Percentiles rank a stretch among this genome's conserved stretches.
phyloP scores from a whole-genome alignment of 1,139 yeast species.

The Pneumocystis sp. region DNA sequence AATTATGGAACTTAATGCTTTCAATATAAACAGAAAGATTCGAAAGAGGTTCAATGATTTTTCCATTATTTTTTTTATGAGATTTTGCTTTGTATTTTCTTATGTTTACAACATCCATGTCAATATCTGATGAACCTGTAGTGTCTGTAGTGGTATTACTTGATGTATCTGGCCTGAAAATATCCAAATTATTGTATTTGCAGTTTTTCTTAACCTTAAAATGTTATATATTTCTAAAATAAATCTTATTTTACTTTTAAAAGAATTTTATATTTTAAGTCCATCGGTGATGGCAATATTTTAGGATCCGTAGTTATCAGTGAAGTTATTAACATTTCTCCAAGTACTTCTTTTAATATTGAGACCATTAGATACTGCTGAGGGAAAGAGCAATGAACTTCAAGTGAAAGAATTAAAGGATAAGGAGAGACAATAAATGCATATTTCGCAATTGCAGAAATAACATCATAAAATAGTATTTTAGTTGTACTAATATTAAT shows the following conservation, averaged over 20 bases:
- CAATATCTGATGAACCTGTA: constrained; percentile 26
- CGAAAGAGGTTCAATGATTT: constrained; percentile 39
- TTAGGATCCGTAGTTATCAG: constrained; percentile 21
- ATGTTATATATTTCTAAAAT: not conserved
- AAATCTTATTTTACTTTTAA: constrained; percentile 48
- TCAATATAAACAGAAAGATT: constrained; percentile 50
- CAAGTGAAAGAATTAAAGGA: constrained; percentile 80
- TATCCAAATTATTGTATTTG: not conserved
- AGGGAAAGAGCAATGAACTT: constrained; percentile 55
- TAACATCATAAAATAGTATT: constrained; percentile 53
- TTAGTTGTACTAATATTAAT: constrained; percentile 37
- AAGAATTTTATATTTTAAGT: constrained; percentile 51
- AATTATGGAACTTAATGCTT: constrained; percentile 67
- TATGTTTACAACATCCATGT: constrained; percentile 23
- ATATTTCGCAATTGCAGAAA: constrained; percentile 59
- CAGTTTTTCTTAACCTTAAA: not conserved
- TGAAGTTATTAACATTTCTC: constrained; percentile 38
- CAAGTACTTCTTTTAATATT: constrained; percentile 41
- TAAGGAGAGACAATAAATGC: constrained; percentile 73
- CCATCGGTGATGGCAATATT: constrained; percentile 55
- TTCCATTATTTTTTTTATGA: constrained; percentile 8
- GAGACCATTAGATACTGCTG: constrained; percentile 48
- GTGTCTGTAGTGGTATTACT: constrained; percentile 29
- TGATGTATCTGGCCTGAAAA: constrained; percentile 15
- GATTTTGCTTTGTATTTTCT: constrained; percentile 11